A percentile compares a stretch with the other conserved stretches of the same genome.
These are phyloP conservation scores for Oidiodendron maius DNA, from an alignment of 495 filamentous ascomycete species.

Conservation along the genomic window DNA sequence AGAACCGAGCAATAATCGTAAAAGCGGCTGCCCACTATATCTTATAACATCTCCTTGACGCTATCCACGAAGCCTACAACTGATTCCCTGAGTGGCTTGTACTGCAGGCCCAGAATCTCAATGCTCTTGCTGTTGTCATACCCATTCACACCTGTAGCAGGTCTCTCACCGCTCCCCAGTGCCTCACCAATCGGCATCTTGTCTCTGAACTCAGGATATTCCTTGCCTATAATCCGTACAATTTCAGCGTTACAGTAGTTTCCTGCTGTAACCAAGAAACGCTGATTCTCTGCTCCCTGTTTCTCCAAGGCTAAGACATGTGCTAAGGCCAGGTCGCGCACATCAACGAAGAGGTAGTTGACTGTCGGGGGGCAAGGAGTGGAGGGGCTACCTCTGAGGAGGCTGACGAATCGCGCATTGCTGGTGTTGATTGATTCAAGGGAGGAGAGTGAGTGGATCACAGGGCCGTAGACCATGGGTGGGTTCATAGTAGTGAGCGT, in stretches of 20 bases:
- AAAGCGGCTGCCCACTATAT: too few species aligned
- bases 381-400: slow-evolving; percentile 57
- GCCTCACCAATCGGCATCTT: too few species aligned
- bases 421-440: slow-evolving; percentile 64
- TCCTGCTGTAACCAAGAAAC: slow-evolving; percentile 63
- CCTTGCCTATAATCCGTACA: slow-evolving; percentile 53
- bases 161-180: too few species aligned
- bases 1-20: too few species aligned
- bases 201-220: slow-evolving; percentile 55
- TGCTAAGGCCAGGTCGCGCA: slow-evolving; percentile 63
- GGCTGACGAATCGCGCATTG: slow-evolving; percentile 43
- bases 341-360: slow-evolving; percentile 58
- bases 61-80: too few species aligned
- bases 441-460: slow-evolving; percentile 53
- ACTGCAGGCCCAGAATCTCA: too few species aligned
- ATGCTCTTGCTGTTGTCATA: too few species aligned
- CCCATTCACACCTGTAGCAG: too few species aligned
- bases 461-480: slow-evolving; percentile 64
- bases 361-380: slow-evolving; percentile 50
- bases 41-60: too few species aligned
- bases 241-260: slow-evolving; percentile 59
- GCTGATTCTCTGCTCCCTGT: slow-evolving; percentile 57
- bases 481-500: slow-evolving; percentile 61
- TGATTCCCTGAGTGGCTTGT: too few species aligned
- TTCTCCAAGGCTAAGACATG: slow-evolving; percentile 65